Base-by-base conservation (phyloP, 2,329 filamentous ascomycete genomes). In the Trichophyton simii region DNA sequence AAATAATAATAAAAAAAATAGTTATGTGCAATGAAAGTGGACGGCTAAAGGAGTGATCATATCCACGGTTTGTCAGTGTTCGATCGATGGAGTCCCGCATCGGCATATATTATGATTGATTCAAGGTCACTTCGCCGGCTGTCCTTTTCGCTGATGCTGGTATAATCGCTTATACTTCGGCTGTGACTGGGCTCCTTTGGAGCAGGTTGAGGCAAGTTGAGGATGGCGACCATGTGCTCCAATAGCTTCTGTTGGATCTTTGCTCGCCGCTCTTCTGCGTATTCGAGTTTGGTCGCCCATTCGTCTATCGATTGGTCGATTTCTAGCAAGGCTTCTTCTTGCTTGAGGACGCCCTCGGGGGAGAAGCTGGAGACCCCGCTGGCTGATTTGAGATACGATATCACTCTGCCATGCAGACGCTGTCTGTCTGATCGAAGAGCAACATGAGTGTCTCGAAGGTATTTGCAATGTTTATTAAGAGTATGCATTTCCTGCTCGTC, bases 221-320 rank as follows among this genome's bases (percentile, higher is more conserved):
- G 76, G 1, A 87, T 86, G 15, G 87, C 88, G 55, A 88, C 88
- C 59, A 91, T 85, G 69, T 92, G 88, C 73, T 92, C 88, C 2
- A 92, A 80, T 11, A 92, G 78, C 78, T 91, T 92, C 71, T 91
- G 87, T 42, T 87, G 82, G 52, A 92, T 84, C 5, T 87, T 81
- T 15, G 84, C 86, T 46, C 88, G 84, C 68, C 88, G 80, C 70
- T 91, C 89, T 72, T 92, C 88, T 8, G 87, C 87, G 65, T 87
- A 82, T 69, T 91, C 88, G n/a, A 91, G 81, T 75, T 91, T 91
- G 67, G 76, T 79, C 57, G 88, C 84, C 86, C 88, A 91, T 70
- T 90, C 87, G 68, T 91, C 88, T 65, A 92, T 91, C 2, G 86
- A 88, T 15, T 80, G 77, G 69, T 92, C 88, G 5, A 92, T 81